Evolutionary conservation across 306 rosid genomes (phyloP).

Genomic region (Delonix regia): DNA sequence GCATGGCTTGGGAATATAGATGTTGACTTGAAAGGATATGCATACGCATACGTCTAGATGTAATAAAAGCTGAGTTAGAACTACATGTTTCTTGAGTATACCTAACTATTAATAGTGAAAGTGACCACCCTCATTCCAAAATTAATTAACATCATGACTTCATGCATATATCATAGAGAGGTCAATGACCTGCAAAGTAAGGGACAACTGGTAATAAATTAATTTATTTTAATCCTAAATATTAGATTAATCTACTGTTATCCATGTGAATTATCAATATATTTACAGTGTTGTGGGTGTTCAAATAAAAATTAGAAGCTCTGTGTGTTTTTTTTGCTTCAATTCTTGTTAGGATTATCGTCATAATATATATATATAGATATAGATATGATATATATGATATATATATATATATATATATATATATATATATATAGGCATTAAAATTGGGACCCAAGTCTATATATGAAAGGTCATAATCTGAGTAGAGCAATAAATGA

Average conservation of each 20-base stretch:
- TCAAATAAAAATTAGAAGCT: neutral
- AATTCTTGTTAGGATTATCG: neutral
- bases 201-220: neutral
- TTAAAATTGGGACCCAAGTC: too few relatives aligned
- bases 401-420: too few relatives aligned
- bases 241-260: neutral
- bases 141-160: neutral
- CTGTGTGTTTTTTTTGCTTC: neutral
- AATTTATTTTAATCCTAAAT: neutral
- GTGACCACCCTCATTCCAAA: slow-evolving; percentile 32
- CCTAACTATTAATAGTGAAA: slow-evolving; percentile 37
- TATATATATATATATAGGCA: too few relatives aligned
- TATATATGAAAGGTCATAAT: slow-evolving; percentile 38
- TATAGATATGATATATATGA: too few relatives aligned
- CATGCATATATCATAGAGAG: slow-evolving; percentile 19
- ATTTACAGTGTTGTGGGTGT: neutral
- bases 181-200: neutral
- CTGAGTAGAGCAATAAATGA: slow-evolving; percentile 13
- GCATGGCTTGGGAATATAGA: neutral
- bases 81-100: slow-evolving; percentile 20
- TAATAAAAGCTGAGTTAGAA: slow-evolving; percentile 38
- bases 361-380: too few relatives aligned
- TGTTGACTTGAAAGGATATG: slow-evolving; percentile 36
- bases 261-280: neutral
- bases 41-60: slow-evolving; percentile 9